These are phyloP conservation scores for Hymenoscyphus linearis DNA, from an alignment of 2,329 filamentous ascomycete genomes.

Conservation along the genomic window DNA sequence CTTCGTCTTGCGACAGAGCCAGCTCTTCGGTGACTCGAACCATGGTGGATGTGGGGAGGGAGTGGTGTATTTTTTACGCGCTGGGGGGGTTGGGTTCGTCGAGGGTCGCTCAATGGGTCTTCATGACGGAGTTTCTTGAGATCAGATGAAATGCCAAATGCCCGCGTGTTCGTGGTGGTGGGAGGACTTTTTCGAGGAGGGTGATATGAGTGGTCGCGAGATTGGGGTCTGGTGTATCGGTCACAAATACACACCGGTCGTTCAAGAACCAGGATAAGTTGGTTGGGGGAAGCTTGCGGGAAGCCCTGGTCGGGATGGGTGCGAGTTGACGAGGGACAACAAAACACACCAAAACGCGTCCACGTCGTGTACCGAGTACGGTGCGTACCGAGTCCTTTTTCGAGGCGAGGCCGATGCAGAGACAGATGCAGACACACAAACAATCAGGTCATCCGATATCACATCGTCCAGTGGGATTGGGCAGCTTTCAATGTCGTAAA, in stretches of 20 bases:
- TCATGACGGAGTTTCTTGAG: slow-evolving; percentile 20
- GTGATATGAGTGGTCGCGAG: slow-evolving; percentile 6
- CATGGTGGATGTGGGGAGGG: slow-evolving; percentile 49
- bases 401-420: neutral
- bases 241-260: slow-evolving; percentile 6
- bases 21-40: slow-evolving; percentile 75
- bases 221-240: neutral
- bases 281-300: neutral
- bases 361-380: neutral
- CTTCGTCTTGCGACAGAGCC: slow-evolving; percentile 70
- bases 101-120: slow-evolving; percentile 25
- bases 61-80: neutral
- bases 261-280: neutral
- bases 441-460: slow-evolving; percentile 1
- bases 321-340: slow-evolving; percentile 8
- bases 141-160: slow-evolving; percentile 6
- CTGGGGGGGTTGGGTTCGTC: slow-evolving; percentile 16
- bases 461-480: neutral
- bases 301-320: neutral
- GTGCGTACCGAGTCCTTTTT: slow-evolving; percentile 12
- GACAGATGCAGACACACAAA: slow-evolving; percentile 15
- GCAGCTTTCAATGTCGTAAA: neutral
- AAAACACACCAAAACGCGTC: neutral
- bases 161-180: neutral
- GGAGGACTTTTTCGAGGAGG: slow-evolving; percentile 1